Percentiles rank a stretch among this genome's conserved stretches.
Conservation (phyloP, 164 flowering plant species). For the Magnolia kwangsiensis region DNA sequence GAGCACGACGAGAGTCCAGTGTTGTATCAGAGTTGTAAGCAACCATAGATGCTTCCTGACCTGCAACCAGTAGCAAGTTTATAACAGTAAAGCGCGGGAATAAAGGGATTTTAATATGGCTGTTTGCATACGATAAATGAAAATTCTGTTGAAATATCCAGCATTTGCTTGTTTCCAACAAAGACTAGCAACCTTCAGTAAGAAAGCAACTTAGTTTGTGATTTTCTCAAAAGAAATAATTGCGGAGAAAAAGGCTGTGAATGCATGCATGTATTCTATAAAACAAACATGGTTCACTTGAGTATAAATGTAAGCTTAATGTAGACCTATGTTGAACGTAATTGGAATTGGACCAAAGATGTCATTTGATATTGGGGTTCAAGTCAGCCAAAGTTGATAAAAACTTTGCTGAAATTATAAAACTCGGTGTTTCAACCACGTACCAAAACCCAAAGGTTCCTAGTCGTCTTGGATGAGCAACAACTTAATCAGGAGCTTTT, state of each 20-base stretch:
- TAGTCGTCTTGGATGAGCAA: neutral
- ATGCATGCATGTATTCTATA: too few relatives aligned
- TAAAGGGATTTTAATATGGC: too few relatives aligned
- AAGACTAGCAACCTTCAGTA: too few relatives aligned
- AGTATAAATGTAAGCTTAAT: too few relatives aligned
- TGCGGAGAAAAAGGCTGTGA: too few relatives aligned
- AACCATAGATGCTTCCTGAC: conserved; percentile 38
- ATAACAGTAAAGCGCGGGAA: neutral
- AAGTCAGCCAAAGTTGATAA: neutral
- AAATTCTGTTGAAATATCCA: too few relatives aligned
- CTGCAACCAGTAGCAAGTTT: conserved; percentile 27
- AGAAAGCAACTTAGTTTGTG: too few relatives aligned
- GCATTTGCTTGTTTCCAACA: too few relatives aligned
- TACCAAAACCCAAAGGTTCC: neutral
- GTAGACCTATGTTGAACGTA: too few relatives aligned
- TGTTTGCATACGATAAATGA: too few relatives aligned
- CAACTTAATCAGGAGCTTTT: neutral
- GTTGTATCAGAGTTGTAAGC: conserved; percentile 39
- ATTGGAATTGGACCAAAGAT: neutral
- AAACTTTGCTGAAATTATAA: neutral
- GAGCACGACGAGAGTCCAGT: conserved; percentile 71
- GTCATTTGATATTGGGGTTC: neutral
- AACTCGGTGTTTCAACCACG: neutral
- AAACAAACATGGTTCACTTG: too few relatives aligned
- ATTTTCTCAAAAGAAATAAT: too few relatives aligned